Conservation (phyloP, 768 basidiomycete species). For the Candolleomyces aberdarensis region DNA sequence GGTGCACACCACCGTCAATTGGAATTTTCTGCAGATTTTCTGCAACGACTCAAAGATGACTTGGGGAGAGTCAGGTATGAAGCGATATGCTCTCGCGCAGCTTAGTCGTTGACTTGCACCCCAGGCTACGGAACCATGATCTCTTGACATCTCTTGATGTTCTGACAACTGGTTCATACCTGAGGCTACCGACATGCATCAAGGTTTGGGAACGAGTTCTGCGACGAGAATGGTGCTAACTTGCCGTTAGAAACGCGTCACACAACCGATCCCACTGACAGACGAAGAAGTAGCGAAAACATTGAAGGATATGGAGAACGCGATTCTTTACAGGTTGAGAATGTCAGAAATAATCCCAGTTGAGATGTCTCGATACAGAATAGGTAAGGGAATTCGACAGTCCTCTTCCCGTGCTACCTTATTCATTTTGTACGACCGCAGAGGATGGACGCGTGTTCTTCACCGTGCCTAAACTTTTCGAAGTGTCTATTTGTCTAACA, state of each 20-base stretch:
- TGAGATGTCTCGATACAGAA: conserved; percentile 71
- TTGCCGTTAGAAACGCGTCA: conserved; percentile 58
- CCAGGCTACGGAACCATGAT: conserved; percentile 89
- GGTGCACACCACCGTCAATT: conserved; percentile 85
- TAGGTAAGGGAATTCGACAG: conserved; percentile 39
- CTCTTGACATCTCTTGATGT: conserved; percentile 89
- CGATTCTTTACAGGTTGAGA: conserved; percentile 75
- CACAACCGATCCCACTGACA: conserved; percentile 63
- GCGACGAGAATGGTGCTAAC: conserved; percentile 7
- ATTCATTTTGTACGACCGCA: conserved; percentile 22
- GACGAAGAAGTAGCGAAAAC: conserved; percentile 65
- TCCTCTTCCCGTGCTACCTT: conserved; percentile 13
- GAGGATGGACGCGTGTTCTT: conserved; percentile 81
- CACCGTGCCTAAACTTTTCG: conserved; percentile 67
- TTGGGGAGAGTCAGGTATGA: conserved; percentile 52
- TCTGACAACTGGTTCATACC: conserved; percentile 82
- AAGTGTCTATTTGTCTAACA: conserved; percentile 68
- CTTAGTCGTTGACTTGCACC: conserved; percentile 3
- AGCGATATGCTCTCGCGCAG: background rate
- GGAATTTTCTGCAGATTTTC: conserved; percentile 50
- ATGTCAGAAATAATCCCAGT: conserved; percentile 78
- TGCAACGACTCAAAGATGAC: too few species aligned
- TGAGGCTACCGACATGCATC: conserved; percentile 75
- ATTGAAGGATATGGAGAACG: conserved; percentile 68
- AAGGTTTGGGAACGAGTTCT: conserved; percentile 47